These are phyloP conservation scores for Cladophialophora chaetospira DNA, from an alignment of 2,329 filamentous ascomycete genomes.

Conservation along the genomic window DNA sequence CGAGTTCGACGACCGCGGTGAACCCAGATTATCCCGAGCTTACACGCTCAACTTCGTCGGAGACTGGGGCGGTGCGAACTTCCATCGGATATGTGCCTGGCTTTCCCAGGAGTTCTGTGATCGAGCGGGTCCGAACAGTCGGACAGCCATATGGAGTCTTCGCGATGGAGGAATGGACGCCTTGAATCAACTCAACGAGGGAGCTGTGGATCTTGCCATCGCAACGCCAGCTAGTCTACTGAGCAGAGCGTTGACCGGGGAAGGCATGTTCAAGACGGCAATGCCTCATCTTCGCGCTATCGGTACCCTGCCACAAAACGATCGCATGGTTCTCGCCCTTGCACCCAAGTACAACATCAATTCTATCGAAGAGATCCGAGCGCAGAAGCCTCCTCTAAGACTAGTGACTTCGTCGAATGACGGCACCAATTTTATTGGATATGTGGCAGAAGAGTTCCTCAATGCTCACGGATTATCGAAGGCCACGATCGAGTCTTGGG, in stretches of 20 bases:
- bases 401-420: slow-evolving; percentile 15
- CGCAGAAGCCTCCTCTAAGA: slow-evolving; percentile 8
- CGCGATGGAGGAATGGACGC: slow-evolving; percentile 19
- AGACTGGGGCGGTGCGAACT: slow-evolving; percentile 23
- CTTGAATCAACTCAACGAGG: slow-evolving; percentile 13
- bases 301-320: slow-evolving; percentile 18
- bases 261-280: slow-evolving; percentile 2
- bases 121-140: slow-evolving; percentile 14
- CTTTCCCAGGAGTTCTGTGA: slow-evolving; percentile 24
- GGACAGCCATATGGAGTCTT: slow-evolving; percentile 14
- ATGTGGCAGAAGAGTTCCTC: slow-evolving; percentile 16
- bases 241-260: slow-evolving; percentile 6
- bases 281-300: slow-evolving; percentile 20
- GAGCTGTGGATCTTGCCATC: slow-evolving; percentile 13
- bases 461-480: slow-evolving; percentile 19
- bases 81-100: slow-evolving; percentile 23
- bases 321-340: slow-evolving; percentile 20
- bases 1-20: neutral
- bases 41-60: slow-evolving; percentile 17
- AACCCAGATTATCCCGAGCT: slow-evolving; percentile 9
- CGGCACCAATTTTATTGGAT: slow-evolving; percentile 22
- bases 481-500: slow-evolving; percentile 14
- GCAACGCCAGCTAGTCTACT: slow-evolving; percentile 14
- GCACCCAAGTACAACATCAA: slow-evolving; percentile 15
- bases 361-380: slow-evolving; percentile 14